A percentile compares a stretch with the other conserved stretches of the same genome.
These are phyloP conservation scores for Paramecium primaurelia DNA, from an alignment of 73 alveolate genomes.

Conservation along the genomic window DNA sequence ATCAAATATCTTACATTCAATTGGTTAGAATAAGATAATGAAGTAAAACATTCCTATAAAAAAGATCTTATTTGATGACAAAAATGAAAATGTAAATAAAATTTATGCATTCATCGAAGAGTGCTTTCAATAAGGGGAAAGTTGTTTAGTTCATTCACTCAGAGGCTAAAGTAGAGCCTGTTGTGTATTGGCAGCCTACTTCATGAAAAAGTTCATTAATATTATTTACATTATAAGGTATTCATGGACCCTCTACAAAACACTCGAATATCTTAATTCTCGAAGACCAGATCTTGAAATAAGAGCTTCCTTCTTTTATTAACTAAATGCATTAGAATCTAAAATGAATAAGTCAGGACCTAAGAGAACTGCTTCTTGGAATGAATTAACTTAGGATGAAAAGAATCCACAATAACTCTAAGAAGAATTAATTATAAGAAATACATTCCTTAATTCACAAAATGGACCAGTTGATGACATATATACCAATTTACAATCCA, in stretches of 20 bases:
- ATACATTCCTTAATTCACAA: slow-evolving; percentile 84
- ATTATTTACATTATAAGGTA: slow-evolving; percentile 4
- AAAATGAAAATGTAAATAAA: slow-evolving; percentile 89
- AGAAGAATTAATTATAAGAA: slow-evolving; percentile 84
- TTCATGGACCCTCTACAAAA: slow-evolving; percentile 85
- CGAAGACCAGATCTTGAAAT: slow-evolving; percentile 91
- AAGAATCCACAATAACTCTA: slow-evolving; percentile 47
- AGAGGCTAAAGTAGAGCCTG: slow-evolving; percentile 97
- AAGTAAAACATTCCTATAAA: slow-evolving; percentile 61
- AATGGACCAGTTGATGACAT: slow-evolving; percentile 82
- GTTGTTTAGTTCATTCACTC: slow-evolving; percentile 95
- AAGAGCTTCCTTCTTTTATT: slow-evolving; percentile 72
- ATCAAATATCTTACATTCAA: slow-evolving; percentile 86
- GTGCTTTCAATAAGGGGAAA: slow-evolving; percentile 89
- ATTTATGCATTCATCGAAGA: slow-evolving; percentile 93
- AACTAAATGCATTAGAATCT: slow-evolving; percentile 78
- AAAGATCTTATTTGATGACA: slow-evolving; percentile 80
- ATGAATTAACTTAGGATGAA: slow-evolving; percentile 72
- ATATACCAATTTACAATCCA: slow-evolving; percentile 22
- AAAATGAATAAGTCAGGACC: slow-evolving; percentile 66
- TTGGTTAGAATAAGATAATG: slow-evolving; percentile 92
- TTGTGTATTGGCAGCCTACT: slow-evolving; percentile 87
- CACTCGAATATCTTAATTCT: slow-evolving; percentile 86
- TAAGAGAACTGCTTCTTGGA: slow-evolving; percentile 79
- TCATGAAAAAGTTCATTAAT: slow-evolving; percentile 85